phyloP scores from a whole-genome alignment of 2,329 filamentous ascomycete species.

The Trichoderma atrobrunneum region DNA sequence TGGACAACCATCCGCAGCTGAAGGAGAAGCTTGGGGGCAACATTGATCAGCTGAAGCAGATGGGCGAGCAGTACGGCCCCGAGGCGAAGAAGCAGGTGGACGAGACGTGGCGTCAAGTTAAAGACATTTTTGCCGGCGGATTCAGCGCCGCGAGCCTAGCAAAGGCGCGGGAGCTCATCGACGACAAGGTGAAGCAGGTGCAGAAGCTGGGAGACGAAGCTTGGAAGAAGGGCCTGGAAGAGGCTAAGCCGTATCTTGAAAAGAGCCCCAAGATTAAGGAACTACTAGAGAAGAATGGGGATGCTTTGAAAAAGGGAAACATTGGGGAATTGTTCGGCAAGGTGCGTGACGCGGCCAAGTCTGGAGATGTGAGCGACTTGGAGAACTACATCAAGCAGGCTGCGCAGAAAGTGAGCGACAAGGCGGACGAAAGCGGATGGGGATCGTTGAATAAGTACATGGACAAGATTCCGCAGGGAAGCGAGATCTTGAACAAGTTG shows the following conservation, averaged over 20 bases:
- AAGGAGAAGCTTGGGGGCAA: conserved; percentile 70
- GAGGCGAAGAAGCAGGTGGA: conserved; percentile 76
- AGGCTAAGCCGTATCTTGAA: conserved; percentile 69
- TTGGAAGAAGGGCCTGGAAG: conserved; percentile 68
- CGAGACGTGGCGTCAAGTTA: conserved; percentile 65
- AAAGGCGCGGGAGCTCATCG: conserved; percentile 59
- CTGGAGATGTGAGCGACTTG: conserved; percentile 53
- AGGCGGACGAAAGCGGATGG: conserved; percentile 38
- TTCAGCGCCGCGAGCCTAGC: conserved; percentile 51
- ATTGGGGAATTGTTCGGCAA: conserved; percentile 61
- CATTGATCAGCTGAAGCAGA: conserved; percentile 65
- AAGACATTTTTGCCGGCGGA: conserved; percentile 61
- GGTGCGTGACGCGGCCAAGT: conserved; percentile 59
- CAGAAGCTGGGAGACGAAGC: conserved; percentile 67
- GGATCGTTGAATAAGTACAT: conserved; percentile 60
- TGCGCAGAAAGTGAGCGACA: conserved; percentile 44
- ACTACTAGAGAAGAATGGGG: conserved; percentile 67
- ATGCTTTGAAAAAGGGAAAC: conserved; percentile 66
- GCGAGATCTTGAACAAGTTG: conserved; percentile 64
- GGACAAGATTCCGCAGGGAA: conserved; percentile 62
- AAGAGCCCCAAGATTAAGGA: conserved; percentile 76
- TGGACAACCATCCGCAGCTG: conserved; percentile 70
- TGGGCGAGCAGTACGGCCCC: conserved; percentile 68
- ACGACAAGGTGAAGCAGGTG: conserved; percentile 68
- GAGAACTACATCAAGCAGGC: conserved; percentile 36